Conservation (phyloP, 116 monocot species). For the Cymodocea nodosa region DNA sequence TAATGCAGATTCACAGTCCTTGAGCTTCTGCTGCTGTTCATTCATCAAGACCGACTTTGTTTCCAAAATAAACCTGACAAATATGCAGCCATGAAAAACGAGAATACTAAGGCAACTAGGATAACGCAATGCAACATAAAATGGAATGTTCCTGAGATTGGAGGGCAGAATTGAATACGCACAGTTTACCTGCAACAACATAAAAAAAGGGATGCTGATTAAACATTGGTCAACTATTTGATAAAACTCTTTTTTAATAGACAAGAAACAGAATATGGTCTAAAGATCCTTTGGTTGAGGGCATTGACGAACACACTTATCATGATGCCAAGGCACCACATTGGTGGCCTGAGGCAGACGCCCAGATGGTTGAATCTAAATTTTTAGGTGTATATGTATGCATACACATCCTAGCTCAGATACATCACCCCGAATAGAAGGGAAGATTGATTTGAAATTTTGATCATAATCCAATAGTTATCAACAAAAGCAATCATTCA, state of each 20-base stretch:
- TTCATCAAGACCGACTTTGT: constrained; percentile 56
- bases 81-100: neutral
- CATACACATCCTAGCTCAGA: no score
- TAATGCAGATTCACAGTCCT: constrained; percentile 78
- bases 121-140: neutral
- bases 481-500: no score
- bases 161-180: neutral
- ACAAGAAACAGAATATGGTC: no score
- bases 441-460: no score
- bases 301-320: no score
- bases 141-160: neutral
- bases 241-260: neutral
- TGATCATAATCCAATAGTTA: no score
- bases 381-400: no score
- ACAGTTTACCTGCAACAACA: constrained; percentile 9
- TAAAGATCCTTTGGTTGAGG: no score
- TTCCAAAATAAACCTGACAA: constrained; percentile 79
- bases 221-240: neutral
- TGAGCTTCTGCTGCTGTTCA: constrained; percentile 82
- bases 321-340: no score
- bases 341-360: no score
- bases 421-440: no score
- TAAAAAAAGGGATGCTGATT: neutral
- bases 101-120: neutral
- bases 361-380: no score